Conservation (phyloP, 176 grass and related monocot species). For the Alopecurus myosuroides region DNA sequence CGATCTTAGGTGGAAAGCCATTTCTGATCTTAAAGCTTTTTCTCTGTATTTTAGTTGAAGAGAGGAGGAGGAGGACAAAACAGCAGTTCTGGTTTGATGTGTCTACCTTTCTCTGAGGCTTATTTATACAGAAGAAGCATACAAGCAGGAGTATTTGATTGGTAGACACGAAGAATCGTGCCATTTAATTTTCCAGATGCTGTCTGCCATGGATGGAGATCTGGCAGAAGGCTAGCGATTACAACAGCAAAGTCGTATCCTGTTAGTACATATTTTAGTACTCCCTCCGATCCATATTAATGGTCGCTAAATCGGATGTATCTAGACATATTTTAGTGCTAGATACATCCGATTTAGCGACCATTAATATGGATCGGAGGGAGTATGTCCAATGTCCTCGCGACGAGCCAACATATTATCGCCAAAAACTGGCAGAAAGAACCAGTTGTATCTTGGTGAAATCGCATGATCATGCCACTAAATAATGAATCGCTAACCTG, state of each 20-base stretch:
- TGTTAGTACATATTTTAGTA: neutral
- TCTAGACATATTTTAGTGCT: no score
- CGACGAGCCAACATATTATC: neutral
- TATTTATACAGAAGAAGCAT: neutral
- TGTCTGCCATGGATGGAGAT: neutral
- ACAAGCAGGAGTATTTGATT: neutral
- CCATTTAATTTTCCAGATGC: neutral
- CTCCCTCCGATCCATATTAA: no score
- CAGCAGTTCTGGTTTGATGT: neutral
- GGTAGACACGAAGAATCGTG: neutral
- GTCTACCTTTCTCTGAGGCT: neutral
- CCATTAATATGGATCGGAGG: no score
- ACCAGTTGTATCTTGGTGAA: neutral
- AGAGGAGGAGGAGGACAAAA: neutral
- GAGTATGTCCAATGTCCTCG: neutral
- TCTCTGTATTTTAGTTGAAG: neutral
- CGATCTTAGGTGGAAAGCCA: slow-evolving; percentile 18
- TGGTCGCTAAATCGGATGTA: no score
- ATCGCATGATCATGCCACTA: neutral
- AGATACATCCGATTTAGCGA: no score
- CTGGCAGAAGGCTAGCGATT: neutral
- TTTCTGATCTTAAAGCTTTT: neutral
- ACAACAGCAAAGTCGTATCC: neutral
- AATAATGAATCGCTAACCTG: neutral
- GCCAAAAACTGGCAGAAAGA: neutral